phyloP scores from a whole-genome alignment of 805 yeast species.

The Pichia kluyveri region DNA sequence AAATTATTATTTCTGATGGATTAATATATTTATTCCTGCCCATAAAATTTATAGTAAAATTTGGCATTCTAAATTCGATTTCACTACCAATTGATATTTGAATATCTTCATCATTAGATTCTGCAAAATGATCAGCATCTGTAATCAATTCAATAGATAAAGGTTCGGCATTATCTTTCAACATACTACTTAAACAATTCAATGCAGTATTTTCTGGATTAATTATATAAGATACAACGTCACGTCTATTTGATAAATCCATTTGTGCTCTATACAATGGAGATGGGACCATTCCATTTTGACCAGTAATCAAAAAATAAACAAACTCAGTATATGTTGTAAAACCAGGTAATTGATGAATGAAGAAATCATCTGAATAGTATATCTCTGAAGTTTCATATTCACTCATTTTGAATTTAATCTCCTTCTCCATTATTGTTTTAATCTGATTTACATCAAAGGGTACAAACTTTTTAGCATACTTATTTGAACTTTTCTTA shows the following conservation, averaged over 20 bases:
- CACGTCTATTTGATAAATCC: background rate
- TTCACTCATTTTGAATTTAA: background rate
- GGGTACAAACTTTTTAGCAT: background rate
- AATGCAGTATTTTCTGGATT: background rate
- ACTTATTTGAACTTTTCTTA: no score
- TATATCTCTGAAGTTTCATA: background rate
- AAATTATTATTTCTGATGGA: background rate
- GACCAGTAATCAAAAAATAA: background rate
- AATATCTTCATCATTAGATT: background rate
- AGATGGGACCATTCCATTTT: background rate
- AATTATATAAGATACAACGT: background rate
- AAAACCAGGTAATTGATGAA: background rate
- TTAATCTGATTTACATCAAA: background rate
- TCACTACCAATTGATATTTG: background rate
- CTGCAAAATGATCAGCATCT: background rate
- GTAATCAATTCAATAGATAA: background rate
- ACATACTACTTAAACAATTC: background rate
- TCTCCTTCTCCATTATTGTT: no score
- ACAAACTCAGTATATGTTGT: background rate
- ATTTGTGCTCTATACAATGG: background rate
- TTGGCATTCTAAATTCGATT: background rate
- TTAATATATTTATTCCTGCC: background rate
- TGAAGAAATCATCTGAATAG: background rate
- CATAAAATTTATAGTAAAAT: background rate
- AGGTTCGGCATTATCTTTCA: background rate